These are phyloP conservation scores for Jatropha multifida DNA, from an alignment of 441 rosid genomes.

Conservation along the genomic window DNA sequence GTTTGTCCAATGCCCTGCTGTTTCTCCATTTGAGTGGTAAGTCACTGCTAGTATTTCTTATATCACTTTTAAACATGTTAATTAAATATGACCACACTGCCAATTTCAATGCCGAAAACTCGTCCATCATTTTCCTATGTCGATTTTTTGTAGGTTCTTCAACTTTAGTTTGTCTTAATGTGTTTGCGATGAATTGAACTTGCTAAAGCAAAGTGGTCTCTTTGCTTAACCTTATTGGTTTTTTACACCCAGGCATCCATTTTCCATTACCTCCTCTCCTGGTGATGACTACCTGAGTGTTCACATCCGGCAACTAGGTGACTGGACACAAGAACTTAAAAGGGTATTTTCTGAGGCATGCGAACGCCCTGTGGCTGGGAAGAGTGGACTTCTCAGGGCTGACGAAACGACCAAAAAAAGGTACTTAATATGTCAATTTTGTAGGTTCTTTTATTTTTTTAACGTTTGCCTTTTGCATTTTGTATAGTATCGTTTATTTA, in stretches of 20 bases:
- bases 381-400: conserved; percentile 90
- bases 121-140: too few species aligned
- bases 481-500: background rate
- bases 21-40: conserved; percentile 95
- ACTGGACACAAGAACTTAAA: conserved; percentile 93
- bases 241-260: conserved; percentile 78
- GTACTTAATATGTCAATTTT: conserved; percentile 27
- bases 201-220: background rate
- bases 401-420: conserved; percentile 77
- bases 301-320: conserved; percentile 90
- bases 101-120: too few species aligned
- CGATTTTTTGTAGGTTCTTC: background rate
- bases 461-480: background rate
- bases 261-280: conserved; percentile 95
- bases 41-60: conserved; percentile 16
- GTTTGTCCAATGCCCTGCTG: conserved; percentile 84
- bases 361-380: conserved; percentile 71
- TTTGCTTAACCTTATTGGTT: background rate
- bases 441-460: background rate
- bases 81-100: too few species aligned
- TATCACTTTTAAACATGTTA: background rate
- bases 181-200: background rate
- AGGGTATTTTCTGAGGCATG: conserved; percentile 74
- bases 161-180: background rate
- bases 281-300: conserved; percentile 85